These are phyloP conservation scores for Trichophyton mentagrophytes DNA, from an alignment of 2,329 filamentous ascomycete genomes.

Conservation along the genomic window DNA sequence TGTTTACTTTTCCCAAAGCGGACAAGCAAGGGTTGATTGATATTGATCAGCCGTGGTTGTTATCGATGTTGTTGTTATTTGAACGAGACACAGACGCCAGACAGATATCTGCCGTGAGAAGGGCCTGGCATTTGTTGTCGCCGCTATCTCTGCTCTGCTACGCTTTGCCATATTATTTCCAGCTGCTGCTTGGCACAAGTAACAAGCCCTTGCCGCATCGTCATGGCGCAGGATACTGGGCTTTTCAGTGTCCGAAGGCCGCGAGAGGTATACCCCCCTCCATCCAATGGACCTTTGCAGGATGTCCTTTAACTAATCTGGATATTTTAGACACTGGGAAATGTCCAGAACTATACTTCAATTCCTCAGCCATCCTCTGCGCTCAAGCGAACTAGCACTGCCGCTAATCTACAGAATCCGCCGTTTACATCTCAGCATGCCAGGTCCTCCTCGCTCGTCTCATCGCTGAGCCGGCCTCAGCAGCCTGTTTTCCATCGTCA, in stretches of 20 bases:
- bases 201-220: not conserved
- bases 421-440: constrained; percentile 59
- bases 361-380: constrained; percentile 87
- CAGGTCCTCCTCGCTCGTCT: constrained; percentile 76
- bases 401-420: constrained; percentile 50
- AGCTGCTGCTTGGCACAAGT: not conserved
- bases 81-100: not conserved
- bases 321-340: constrained; percentile 57
- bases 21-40: not conserved
- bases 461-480: constrained; percentile 68
- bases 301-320: not conserved
- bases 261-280: constrained; percentile 56
- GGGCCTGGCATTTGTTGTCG: not conserved
- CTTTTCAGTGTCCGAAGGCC: constrained; percentile 85
- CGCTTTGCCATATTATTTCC: not conserved
- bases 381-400: constrained; percentile 83
- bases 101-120: not conserved
- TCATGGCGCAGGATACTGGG: constrained; percentile 76
- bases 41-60: not conserved
- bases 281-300: too few relatives aligned
- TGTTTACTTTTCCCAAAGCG: constrained; percentile 2
- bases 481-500: constrained; percentile 79
- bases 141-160: not conserved
- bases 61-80: not conserved
- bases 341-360: constrained; percentile 66